Percentiles rank a stretch among this genome's conserved stretches.
These are phyloP conservation scores for Pichia sp. DNA, from an alignment of 1,139 yeast genomes.

Conservation along the genomic window DNA sequence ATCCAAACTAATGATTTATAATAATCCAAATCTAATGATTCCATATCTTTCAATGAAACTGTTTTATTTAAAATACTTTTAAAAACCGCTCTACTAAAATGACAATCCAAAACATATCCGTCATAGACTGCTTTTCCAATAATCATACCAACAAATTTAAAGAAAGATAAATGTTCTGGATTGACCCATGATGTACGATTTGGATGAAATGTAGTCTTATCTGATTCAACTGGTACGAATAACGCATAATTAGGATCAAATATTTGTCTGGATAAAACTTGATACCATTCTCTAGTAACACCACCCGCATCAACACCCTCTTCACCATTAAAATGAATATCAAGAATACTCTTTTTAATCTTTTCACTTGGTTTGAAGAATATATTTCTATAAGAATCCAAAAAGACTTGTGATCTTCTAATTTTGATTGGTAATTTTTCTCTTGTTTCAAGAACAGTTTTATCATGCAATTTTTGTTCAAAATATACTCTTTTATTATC, in stretches of 20 bases:
- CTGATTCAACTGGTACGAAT: constrained; percentile 88
- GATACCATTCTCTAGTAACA: constrained; percentile 95
- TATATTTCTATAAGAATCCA: constrained; percentile 81
- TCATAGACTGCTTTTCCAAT: constrained; percentile 94
- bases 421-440: constrained; percentile 57
- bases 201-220: constrained; percentile 92
- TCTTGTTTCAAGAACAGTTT: constrained; percentile 33
- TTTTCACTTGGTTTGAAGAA: constrained; percentile 78
- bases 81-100: constrained; percentile 92
- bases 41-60: constrained; percentile 90
- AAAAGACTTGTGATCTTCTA: constrained; percentile 84
- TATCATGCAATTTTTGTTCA: constrained; percentile 59
- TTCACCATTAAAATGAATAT: constrained; percentile 83
- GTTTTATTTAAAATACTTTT: constrained; percentile 75
- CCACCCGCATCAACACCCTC: constrained; percentile 99
- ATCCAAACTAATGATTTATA: constrained; percentile 93
- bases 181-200: constrained; percentile 88
- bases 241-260: constrained; percentile 94
- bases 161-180: constrained; percentile 87
- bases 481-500: constrained; percentile 90
- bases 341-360: constrained; percentile 66
- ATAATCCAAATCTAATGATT: constrained; percentile 85
- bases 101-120: constrained; percentile 83
- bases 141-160: constrained; percentile 89
- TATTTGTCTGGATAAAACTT: constrained; percentile 89